Evolutionary conservation across 1,284 basidiomycete genomes (phyloP), one percentile per base, ranked within the genome.

Genomic region (Papiliotrema fonsecae): DNA sequence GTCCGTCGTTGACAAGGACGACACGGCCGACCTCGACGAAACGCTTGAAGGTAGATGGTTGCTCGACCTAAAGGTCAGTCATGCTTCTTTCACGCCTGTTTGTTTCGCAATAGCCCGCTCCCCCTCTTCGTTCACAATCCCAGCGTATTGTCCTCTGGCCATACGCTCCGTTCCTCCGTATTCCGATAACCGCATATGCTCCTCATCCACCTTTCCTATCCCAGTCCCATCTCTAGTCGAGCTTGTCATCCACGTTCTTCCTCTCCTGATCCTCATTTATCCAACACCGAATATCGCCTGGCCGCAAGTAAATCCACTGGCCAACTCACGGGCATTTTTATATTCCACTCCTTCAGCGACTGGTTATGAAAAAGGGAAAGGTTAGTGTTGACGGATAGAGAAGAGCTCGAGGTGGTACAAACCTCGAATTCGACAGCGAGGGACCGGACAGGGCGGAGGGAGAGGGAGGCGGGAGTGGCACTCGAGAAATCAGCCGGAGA

Each of bases 1-100:
- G 88, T 57, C 93, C 94, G 58, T 86, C 77, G 76, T 88, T 89
- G 78, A 97, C 81, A 78, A 97, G 89, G 75, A 97, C 90, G 62
- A 97, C 93, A 87, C 94, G 89, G 75, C 93, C 94, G 73, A 97
- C 90, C 83, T 97, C 88, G 74, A 97, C 93, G 78, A 93, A 97
- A 60, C 91, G 89, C 78, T 87, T 86, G 82, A 97, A 97, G 75
- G 84, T 90, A 69, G 88, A 89, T 67, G 86, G 75, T 61, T 73
- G 62, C 52, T 65, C 58, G 37, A 42, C 42, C 57, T 55, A 37
- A 36, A 24, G 26, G 28, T 24, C 19, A n/a, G 28, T 40, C 4
- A 4, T 21, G 21, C 31, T 16, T 21, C 18, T 22, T 16, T 31
- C 11, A 21, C 6, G n/a, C 25, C 26, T 30, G 18, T 19, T 36